A percentile compares a stretch with the other conserved stretches of the same genome.
phyloP scores from a whole-genome alignment of 495 filamentous ascomycete species.

The Aspergillus cristatus region DNA sequence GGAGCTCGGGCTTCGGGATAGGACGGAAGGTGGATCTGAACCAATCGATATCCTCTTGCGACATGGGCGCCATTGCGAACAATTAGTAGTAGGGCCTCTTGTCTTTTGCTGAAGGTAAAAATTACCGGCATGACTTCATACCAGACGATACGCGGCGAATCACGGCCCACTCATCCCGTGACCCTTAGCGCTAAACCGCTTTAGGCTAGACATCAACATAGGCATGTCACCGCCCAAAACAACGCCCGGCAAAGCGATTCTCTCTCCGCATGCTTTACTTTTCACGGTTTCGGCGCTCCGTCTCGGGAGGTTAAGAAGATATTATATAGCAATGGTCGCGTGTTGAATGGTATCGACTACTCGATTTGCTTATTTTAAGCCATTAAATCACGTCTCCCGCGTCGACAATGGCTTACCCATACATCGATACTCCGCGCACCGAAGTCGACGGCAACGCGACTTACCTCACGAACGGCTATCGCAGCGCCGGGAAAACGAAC shows the following conservation, averaged over 20 bases:
- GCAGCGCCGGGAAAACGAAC: conserved; percentile 35
- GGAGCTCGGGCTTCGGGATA: conserved; percentile 59
- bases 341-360: conserved; percentile 15
- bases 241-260: conserved; percentile 21
- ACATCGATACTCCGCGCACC: conserved; percentile 72
- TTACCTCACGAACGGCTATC: conserved; percentile 53
- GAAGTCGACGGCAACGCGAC: conserved; percentile 69
- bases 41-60: conserved; percentile 40
- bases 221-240: conserved; percentile 28
- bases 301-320: no score
- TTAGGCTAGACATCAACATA: conserved; percentile 38
- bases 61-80: conserved; percentile 33
- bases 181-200: conserved; percentile 18
- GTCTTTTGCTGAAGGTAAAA: conserved; percentile 7
- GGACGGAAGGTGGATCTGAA: conserved; percentile 41
- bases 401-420: conserved; percentile 37
- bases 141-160: conserved; percentile 23
- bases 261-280: neutral
- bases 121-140: conserved; percentile 31
- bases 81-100: neutral
- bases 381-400: conserved; percentile 6
- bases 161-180: conserved; percentile 8
- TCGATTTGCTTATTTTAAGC: neutral
- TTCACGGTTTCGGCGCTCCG: neutral
- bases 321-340: conserved; percentile 20